Evolutionary conservation across 768 basidiomycete species (phyloP), one percentile per base, ranked within the genome.

Genomic region (Auriscalpium microsporum): DNA sequence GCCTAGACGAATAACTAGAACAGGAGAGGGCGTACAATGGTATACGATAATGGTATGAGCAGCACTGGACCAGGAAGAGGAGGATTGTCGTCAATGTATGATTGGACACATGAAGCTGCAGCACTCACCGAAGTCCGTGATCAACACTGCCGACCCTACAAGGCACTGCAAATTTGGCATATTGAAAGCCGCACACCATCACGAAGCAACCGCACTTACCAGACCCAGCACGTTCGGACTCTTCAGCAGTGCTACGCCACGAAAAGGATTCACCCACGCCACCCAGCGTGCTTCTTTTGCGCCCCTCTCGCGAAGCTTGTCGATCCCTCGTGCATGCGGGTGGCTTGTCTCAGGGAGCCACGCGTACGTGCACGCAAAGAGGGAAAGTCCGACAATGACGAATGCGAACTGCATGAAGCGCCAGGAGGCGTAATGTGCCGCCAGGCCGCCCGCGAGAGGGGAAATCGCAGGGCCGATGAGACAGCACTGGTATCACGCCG

Each of bases 321-420:
- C 83, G 2, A 84, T 70, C 0, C 82, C 79, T 42, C 76, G 71
- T 0, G 75, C 63, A 8, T 80, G 77, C 0, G 85, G 84, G 59
- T 84, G 81, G 49, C 77, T 79, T 2, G 86, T 87, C 61, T 88
- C 86, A 0, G 85, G 85, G 16, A 86, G 74, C 51, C 73, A 75
- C 2, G 75, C 40, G 1, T 64, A 48, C 35, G 85, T 71, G 7
- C 69, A 57, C 7, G 75, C 8, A 35, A 79, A 70, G 1, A 72
- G 69, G 1, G 74, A 10, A 0, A 78, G 38, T 2, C 76, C 77
- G 42, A 70, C 65, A 0, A 72, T 38, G 3, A 75, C 77, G 1
- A 87, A 55, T 0, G 62, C 60, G 8, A 68, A 63, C 62, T 88
- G 84, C 65, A 84, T 77, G 4, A 73, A 57, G 0, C 86, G 76